These are phyloP conservation scores for Calamus simplicifolius DNA, from an alignment of 176 grass and related monocot genomes.

Conservation along the genomic window DNA sequence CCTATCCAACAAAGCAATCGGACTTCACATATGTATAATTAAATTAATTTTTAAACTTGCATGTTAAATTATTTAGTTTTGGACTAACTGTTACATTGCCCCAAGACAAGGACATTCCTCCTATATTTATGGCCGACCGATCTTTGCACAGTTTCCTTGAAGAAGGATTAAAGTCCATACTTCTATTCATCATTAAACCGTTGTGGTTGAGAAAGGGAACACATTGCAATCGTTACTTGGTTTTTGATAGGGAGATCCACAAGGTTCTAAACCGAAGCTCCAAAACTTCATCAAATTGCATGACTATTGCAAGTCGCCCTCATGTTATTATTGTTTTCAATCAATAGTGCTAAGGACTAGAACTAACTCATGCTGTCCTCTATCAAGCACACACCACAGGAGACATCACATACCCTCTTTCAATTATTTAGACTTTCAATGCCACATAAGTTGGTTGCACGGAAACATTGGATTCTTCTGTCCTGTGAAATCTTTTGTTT, in stretches of 20 bases:
- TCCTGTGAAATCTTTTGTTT: too few relatives aligned
- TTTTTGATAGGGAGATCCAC: too few relatives aligned
- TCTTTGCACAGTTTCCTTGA: background rate
- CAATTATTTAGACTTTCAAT: conserved; percentile 5
- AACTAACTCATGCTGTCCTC: background rate
- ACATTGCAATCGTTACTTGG: background rate
- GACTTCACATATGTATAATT: too few relatives aligned
- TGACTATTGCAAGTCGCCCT: background rate
- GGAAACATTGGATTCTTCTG: background rate
- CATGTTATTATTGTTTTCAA: background rate
- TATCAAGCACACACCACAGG: background rate
- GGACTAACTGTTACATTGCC: background rate
- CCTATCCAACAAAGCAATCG: too few relatives aligned
- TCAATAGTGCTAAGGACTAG: background rate
- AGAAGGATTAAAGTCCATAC: background rate
- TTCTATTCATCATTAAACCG: background rate
- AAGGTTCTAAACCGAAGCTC: background rate
- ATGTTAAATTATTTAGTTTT: too few relatives aligned
- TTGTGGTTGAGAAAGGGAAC: background rate
- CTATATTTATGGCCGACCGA: background rate
- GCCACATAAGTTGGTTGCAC: background rate
- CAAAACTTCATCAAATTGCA: background rate
- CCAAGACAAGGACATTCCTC: background rate
- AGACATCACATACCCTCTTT: background rate
- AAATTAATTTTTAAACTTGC: too few relatives aligned